Evolutionary conservation across 345 rosid species (phyloP).

Genomic region (Odontarrhena argentea): DNA sequence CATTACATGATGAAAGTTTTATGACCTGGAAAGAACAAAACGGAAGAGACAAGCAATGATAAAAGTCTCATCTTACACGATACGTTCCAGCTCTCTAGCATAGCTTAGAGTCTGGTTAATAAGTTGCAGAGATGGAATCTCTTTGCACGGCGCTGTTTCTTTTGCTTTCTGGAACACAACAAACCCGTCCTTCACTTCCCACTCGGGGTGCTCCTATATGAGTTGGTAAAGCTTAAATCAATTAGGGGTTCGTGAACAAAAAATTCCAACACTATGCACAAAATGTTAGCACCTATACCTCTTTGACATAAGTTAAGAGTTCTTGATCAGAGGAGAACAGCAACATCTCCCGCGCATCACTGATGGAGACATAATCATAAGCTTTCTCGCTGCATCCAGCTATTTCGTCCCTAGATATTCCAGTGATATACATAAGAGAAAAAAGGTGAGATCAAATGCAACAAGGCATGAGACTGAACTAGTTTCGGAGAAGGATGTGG

Average conservation of each 20-base stretch:
- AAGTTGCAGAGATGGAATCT: slow-evolving; percentile 94
- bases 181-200: slow-evolving; percentile 78
- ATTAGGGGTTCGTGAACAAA: background rate
- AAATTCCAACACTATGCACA: background rate
- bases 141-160: slow-evolving; percentile 89
- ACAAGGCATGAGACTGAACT: slow-evolving; percentile 3
- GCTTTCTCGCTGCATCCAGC: slow-evolving; percentile 99
- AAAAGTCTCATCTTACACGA: slow-evolving; percentile 55
- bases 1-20: slow-evolving; percentile 33
- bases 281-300: slow-evolving; percentile 46
- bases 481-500: background rate
- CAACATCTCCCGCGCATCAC: slow-evolving; percentile 71
- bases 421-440: background rate
- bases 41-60: slow-evolving; percentile 17
- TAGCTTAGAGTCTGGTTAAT: slow-evolving; percentile 97
- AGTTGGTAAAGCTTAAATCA: background rate
- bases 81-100: slow-evolving; percentile 97
- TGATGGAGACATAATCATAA: slow-evolving; percentile 75
- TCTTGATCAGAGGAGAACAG: slow-evolving; percentile 82
- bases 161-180: slow-evolving; percentile 92
- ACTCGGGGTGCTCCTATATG: slow-evolving; percentile 87
- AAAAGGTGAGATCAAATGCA: background rate
- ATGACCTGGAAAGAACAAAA: slow-evolving; percentile 9
- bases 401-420: slow-evolving; percentile 75
- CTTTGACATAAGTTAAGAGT: slow-evolving; percentile 65